Conservation (phyloP, 2,329 filamentous ascomycete species). For the Colletotrichum sp. region DNA sequence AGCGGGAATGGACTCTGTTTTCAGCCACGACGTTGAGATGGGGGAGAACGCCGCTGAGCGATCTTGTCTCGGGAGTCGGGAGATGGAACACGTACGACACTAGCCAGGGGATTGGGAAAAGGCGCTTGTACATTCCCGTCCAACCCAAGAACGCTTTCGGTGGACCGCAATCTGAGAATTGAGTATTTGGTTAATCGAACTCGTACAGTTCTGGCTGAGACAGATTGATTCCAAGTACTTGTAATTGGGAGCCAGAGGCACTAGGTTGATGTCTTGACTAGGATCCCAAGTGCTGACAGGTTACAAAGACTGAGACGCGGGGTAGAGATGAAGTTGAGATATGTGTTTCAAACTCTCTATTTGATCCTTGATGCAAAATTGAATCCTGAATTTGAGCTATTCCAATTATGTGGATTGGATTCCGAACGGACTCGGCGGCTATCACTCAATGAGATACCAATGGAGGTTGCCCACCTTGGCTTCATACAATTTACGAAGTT, state of each 20-base stretch:
- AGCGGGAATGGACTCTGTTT: fast-evolving
- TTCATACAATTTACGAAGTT: too few species aligned
- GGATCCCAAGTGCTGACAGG: neutral
- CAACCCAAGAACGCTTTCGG: neutral
- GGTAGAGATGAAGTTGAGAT: neutral
- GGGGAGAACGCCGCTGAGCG: neutral
- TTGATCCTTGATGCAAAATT: too few species aligned
- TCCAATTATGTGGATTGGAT: too few species aligned
- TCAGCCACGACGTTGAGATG: neutral
- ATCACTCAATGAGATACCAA: too few species aligned
- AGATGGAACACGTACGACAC: neutral
- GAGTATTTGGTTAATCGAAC: fast-evolving
- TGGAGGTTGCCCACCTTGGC: too few species aligned
- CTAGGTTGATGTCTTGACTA: neutral
- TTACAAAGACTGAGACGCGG: neutral
- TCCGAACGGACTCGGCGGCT: too few species aligned
- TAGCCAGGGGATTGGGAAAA: neutral
- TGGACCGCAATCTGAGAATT: neutral
- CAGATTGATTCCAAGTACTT: neutral
- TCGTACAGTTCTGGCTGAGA: neutral
- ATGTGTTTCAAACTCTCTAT: neutral
- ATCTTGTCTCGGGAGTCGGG: neutral
- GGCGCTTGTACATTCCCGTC: neutral
- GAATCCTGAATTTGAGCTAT: fast-evolving
- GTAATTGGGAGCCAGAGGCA: neutral